These are phyloP conservation scores for Rubus parviflorus DNA, from an alignment of 306 rosid species.

Conservation along the genomic window DNA sequence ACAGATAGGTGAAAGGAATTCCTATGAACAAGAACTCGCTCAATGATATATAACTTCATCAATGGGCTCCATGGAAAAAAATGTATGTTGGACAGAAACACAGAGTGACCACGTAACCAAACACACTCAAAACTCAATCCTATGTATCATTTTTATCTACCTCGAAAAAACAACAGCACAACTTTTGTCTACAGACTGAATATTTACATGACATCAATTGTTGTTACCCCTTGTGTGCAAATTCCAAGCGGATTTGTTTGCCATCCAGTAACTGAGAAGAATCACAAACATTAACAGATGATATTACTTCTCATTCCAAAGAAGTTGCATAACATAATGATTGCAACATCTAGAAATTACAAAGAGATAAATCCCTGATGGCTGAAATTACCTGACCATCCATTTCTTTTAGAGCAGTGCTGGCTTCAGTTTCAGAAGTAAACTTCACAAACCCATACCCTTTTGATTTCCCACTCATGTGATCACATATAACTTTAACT, in stretches of 20 bases:
- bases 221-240: conserved; percentile 34
- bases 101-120: background rate
- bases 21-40: background rate
- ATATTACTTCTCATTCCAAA: background rate
- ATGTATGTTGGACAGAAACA: background rate
- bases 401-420: conserved; percentile 48
- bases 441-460: conserved; percentile 65
- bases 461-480: conserved; percentile 55
- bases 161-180: background rate
- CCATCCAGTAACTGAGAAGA: conserved; percentile 53
- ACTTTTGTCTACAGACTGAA: background rate
- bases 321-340: background rate
- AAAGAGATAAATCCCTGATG: background rate
- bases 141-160: background rate
- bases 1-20: background rate
- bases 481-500: conserved; percentile 70
- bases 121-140: background rate
- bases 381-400: conserved; percentile 41
- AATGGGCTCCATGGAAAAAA: background rate
- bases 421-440: conserved; percentile 52
- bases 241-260: conserved; percentile 51
- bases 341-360: background rate
- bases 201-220: too few relatives aligned
- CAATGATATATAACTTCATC: background rate
- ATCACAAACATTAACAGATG: background rate